These are phyloP conservation scores for Arthromyces matolae DNA, from an alignment of 768 basidiomycete genomes.

Conservation along the genomic window DNA sequence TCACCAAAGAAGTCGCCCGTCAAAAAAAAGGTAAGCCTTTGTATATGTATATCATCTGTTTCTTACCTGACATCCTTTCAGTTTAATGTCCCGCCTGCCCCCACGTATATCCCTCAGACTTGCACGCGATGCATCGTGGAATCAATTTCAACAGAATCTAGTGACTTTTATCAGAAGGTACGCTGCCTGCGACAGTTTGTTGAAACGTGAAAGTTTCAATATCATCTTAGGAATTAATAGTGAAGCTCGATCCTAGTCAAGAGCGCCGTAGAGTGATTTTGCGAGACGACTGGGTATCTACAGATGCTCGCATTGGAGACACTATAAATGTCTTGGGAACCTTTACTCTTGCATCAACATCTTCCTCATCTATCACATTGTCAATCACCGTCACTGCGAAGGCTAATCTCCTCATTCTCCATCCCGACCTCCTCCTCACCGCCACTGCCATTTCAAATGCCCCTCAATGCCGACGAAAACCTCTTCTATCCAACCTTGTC, in stretches of 20 bases:
- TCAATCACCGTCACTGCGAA: slow-evolving; percentile 60
- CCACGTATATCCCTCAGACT: slow-evolving; percentile 28
- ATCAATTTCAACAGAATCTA: slow-evolving; percentile 29
- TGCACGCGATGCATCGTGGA: slow-evolving; percentile 59
- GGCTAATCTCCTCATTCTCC: slow-evolving; percentile 74
- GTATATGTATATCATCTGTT: neutral
- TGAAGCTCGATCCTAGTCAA: slow-evolving; percentile 37
- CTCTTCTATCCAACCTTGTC: slow-evolving; percentile 68
- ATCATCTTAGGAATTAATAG: slow-evolving; percentile 43
- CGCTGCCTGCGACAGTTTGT: neutral
- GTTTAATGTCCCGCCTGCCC: slow-evolving; percentile 13
- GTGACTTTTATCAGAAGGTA: slow-evolving; percentile 41
- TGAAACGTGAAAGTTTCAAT: neutral
- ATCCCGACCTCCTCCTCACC: slow-evolving; percentile 90
- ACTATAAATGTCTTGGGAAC: slow-evolving; percentile 71
- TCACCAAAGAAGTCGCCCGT: slow-evolving; percentile 46
- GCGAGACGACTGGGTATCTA: slow-evolving; percentile 73
- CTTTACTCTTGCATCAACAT: slow-evolving; percentile 26
- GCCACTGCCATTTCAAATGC: slow-evolving; percentile 86
- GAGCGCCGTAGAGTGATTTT: slow-evolving; percentile 53
- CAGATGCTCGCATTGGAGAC: slow-evolving; percentile 66
- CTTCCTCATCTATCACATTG: slow-evolving; percentile 31
- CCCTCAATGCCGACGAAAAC: slow-evolving; percentile 79
- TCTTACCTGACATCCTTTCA: slow-evolving; percentile 1
- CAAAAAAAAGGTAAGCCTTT: slow-evolving; percentile 22